Evolutionary conservation across 768 basidiomycete species (phyloP).

Genomic region (Tremella mesenterica): DNA sequence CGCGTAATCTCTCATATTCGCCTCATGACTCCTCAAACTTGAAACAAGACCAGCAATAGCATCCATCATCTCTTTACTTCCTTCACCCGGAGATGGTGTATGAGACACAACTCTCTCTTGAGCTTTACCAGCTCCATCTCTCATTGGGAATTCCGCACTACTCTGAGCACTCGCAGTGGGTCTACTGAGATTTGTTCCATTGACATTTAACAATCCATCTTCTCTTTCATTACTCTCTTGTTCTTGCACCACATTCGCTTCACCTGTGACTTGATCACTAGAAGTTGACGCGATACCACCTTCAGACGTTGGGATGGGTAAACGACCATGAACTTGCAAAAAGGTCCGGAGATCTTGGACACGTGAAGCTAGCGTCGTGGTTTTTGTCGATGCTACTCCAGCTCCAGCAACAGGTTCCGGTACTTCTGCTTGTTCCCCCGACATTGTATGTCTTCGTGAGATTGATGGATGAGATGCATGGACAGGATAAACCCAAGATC

Average conservation of each 20-base stretch:
- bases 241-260: no score
- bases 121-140: not conserved
- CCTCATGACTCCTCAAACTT: no score
- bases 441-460: conserved; percentile 11
- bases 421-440: not conserved
- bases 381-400: not conserved
- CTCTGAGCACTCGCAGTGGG: not conserved
- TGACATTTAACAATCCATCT: not conserved
- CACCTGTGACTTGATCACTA: no score
- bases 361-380: not conserved
- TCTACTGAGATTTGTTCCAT: not conserved
- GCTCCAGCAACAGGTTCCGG: not conserved
- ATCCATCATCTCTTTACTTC: no score
- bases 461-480: conserved; percentile 6
- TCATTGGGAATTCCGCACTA: conserved; percentile 1
- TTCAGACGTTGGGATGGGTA: not conserved
- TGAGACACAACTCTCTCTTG: not conserved
- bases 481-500: conserved; percentile 14
- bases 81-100: no score
- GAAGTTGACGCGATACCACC: not conserved
- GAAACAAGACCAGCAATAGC: no score
- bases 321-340: not conserved
- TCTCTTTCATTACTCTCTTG: no score
- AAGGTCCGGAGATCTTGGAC: conserved; percentile 1
- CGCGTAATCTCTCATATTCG: no score